phyloP scores from a whole-genome alignment of 805 yeast genomes.

The Sugiyamaella boreocaroliniensis region DNA sequence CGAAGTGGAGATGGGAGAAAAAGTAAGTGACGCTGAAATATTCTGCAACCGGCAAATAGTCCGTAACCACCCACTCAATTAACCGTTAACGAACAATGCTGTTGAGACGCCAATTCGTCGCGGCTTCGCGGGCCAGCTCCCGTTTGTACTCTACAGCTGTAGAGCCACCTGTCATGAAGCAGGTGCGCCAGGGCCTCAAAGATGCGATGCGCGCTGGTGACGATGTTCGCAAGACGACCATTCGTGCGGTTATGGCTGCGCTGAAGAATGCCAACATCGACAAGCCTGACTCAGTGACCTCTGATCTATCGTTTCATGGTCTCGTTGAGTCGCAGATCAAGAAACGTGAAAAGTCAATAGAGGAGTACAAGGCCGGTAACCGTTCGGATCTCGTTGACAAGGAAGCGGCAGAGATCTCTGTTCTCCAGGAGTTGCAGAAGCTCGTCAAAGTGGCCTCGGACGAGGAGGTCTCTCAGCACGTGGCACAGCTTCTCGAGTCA shows the following conservation, averaged over 20 bases:
- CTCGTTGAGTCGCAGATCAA: slow-evolving; percentile 35
- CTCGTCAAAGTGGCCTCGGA: slow-evolving; percentile 44
- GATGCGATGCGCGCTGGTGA: slow-evolving; percentile 44
- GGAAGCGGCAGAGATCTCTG: slow-evolving; percentile 41
- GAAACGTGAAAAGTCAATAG: slow-evolving; percentile 44
- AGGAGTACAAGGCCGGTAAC: slow-evolving; percentile 39
- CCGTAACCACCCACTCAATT: neutral
- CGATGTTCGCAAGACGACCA: slow-evolving; percentile 27
- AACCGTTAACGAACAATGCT: no score
- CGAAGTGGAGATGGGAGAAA: neutral
- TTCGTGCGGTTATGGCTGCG: slow-evolving; percentile 30
- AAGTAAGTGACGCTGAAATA: neutral
- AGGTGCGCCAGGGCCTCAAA: slow-evolving; percentile 40
- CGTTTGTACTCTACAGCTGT: slow-evolving; percentile 9
- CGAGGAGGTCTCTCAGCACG: slow-evolving; percentile 37
- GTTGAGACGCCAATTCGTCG: no score
- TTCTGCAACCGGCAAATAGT: neutral
- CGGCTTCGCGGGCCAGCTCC: no score
- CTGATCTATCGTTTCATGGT: slow-evolving; percentile 32
- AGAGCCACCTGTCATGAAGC: slow-evolving; percentile 32
- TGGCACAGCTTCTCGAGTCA: slow-evolving; percentile 19
- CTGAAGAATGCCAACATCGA: slow-evolving; percentile 31
- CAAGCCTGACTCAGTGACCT: slow-evolving; percentile 24
- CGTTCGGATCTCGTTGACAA: slow-evolving; percentile 50
- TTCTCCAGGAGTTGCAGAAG: slow-evolving; percentile 37